Evolutionary conservation across 163 green algal genomes (phyloP).

Genomic region (Chloromonas sp.): DNA sequence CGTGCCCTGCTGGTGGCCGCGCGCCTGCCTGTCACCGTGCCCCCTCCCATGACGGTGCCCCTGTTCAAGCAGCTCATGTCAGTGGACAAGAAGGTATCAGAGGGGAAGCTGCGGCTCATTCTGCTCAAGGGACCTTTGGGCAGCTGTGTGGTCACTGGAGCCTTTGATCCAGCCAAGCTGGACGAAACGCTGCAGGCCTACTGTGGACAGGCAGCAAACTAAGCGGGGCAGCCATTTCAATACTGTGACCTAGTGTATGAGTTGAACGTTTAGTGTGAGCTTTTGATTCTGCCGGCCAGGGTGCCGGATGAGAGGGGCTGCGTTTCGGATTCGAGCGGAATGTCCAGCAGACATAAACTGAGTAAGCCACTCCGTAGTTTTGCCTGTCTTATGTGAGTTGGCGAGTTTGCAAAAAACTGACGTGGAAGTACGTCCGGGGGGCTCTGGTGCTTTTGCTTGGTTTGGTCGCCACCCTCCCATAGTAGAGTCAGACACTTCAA

Average conservation of each 20-base stretch:
- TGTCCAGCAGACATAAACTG: too few relatives aligned
- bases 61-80: constrained; percentile 89
- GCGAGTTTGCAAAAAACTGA: too few relatives aligned
- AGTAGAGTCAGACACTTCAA: too few relatives aligned
- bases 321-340: too few relatives aligned
- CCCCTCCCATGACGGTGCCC: constrained; percentile 73
- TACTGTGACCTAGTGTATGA: not conserved
- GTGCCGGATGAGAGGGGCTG: too few relatives aligned
- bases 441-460: too few relatives aligned
- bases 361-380: too few relatives aligned
- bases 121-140: constrained; percentile 90
- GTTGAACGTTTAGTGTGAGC: too few relatives aligned
- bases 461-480: too few relatives aligned
- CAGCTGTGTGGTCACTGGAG: constrained; percentile 87
- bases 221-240: not conserved
- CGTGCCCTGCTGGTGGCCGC: constrained; percentile 60
- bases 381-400: too few relatives aligned
- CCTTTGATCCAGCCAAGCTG: constrained; percentile 80
- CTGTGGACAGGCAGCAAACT: constrained; percentile 30
- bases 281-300: too few relatives aligned
- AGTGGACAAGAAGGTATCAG: constrained; percentile 97
- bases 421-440: too few relatives aligned
- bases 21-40: constrained; percentile 67
- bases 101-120: constrained; percentile 87
- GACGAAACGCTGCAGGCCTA: constrained; percentile 81